phyloP scores from a whole-genome alignment of 495 filamentous ascomycete species.

The Tuber microsphaerosporum region DNA sequence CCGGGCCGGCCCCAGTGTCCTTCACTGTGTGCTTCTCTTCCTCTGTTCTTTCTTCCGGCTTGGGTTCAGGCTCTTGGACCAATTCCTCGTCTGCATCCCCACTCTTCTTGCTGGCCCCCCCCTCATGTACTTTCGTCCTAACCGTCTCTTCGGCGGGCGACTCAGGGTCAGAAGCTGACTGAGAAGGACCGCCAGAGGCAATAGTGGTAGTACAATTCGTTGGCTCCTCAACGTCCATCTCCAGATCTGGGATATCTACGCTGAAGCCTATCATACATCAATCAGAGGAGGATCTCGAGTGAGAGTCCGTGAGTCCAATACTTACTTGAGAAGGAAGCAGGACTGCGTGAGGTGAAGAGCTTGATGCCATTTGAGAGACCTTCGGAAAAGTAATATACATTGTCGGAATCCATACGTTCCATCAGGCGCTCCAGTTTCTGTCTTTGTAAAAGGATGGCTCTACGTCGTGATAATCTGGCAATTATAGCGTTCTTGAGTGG shows the following conservation, averaged over 20 bases:
- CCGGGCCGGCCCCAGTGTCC: not conserved
- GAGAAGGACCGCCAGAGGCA: not conserved
- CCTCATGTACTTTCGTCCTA: constrained; percentile 21
- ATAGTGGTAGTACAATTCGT: constrained; percentile 27
- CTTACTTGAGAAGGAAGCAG: not conserved
- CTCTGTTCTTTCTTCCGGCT: constrained; percentile 9
- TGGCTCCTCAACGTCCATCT: constrained; percentile 35
- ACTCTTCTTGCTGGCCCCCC: constrained; percentile 24
- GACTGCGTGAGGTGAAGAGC: constrained; percentile 13
- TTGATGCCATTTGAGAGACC: constrained; percentile 10
- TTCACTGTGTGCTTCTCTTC: not conserved
- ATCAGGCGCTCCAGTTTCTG: not conserved
- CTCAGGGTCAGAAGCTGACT: constrained; percentile 22
- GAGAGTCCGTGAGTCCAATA: constrained; percentile 16
- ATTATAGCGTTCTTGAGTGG: not conserved
- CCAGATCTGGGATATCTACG: constrained; percentile 30
- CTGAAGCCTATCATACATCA: constrained; percentile 21
- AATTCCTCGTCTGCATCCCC: constrained; percentile 13
- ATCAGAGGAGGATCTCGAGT: constrained; percentile 19
- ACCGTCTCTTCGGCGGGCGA: constrained; percentile 13
- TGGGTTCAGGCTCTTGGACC: constrained; percentile 1
- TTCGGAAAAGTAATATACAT: not conserved
- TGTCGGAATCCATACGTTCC: not conserved
- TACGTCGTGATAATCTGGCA: constrained; percentile 3
- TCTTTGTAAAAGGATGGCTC: not conserved